Percentiles rank a stretch among this genome's conserved stretches.
These are phyloP conservation scores for Datura wrightii DNA, from an alignment of 257 asterid genomes.

Conservation along the genomic window DNA sequence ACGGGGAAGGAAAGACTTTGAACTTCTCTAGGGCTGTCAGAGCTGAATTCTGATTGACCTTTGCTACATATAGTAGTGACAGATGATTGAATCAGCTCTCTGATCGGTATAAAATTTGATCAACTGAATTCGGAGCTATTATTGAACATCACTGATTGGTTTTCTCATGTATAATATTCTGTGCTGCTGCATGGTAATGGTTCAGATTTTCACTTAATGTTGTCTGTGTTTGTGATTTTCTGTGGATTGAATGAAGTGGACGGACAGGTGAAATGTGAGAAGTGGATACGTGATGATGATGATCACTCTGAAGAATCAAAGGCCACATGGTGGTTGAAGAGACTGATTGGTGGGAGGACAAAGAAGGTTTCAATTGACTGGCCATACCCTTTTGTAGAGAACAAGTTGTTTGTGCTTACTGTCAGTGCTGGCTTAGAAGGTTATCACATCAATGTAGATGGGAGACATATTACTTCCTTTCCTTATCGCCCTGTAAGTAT, in stretches of 20 bases:
- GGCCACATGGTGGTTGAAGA: slow-evolving; percentile 88
- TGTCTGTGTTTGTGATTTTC: slow-evolving; percentile 31
- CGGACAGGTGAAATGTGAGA: slow-evolving; percentile 94
- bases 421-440: slow-evolving; percentile 93
- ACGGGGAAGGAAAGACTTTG: background rate
- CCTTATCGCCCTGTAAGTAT: slow-evolving; percentile 83
- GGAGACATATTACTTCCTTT: slow-evolving; percentile 86
- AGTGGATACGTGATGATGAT: slow-evolving; percentile 89
- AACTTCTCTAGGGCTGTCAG: slow-evolving; percentile 7
- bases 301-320: slow-evolving; percentile 77
- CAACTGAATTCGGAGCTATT: background rate
- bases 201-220: slow-evolving; percentile 26
- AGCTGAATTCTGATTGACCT: background rate
- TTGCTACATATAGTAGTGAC: background rate
- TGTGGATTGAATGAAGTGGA: slow-evolving; percentile 63
- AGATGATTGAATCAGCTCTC: slow-evolving; percentile 15
- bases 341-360: slow-evolving; percentile 92
- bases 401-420: slow-evolving; percentile 88
- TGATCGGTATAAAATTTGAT: slow-evolving; percentile 10
- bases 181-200: slow-evolving; percentile 23
- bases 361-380: slow-evolving; percentile 83
- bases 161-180: slow-evolving; percentile 17
- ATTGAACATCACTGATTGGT: background rate
- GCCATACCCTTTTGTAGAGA: slow-evolving; percentile 92
- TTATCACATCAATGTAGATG: slow-evolving; percentile 81